These are phyloP conservation scores for Colletotrichum neosansevieriae DNA, from an alignment of 2,329 filamentous ascomycete genomes.

Conservation along the genomic window DNA sequence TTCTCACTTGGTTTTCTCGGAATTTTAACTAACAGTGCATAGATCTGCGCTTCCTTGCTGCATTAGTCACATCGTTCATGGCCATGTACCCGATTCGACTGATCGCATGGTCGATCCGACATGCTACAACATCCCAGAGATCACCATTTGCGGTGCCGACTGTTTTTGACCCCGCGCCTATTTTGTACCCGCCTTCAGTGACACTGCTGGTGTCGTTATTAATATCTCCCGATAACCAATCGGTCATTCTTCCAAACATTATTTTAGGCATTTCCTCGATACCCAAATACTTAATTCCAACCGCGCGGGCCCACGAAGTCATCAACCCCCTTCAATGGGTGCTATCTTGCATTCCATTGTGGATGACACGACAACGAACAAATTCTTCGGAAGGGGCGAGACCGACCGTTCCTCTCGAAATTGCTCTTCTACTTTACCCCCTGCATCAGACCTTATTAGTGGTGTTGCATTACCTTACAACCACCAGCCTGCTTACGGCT, in stretches of 20 bases:
- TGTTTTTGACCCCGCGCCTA: conserved; percentile 89
- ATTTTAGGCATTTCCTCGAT: conserved; percentile 84
- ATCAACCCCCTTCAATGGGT: conserved; percentile 83
- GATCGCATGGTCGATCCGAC: conserved; percentile 60
- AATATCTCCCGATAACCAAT: conserved; percentile 71
- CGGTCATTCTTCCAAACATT: conserved; percentile 80
- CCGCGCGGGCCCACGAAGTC: conserved; percentile 65
- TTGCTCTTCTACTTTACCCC: conserved; percentile 78
- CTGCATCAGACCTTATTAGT: conserved; percentile 83
- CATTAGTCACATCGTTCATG: conserved; percentile 56
- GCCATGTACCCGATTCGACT: conserved; percentile 71
- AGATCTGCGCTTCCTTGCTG: conserved; percentile 59
- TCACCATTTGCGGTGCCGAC: conserved; percentile 70
- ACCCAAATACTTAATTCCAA: conserved; percentile 79
- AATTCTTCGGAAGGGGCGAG: conserved; percentile 41
- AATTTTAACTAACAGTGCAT: conserved; percentile 41
- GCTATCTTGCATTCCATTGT: conserved; percentile 77
- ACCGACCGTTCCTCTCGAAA: conserved; percentile 64
- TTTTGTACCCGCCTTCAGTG: conserved; percentile 86
- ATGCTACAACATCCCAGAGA: conserved; percentile 51
- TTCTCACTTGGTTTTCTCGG: not conserved
- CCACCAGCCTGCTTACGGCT: conserved; percentile 86
- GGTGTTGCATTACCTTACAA: conserved; percentile 83
- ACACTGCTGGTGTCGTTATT: conserved; percentile 83
- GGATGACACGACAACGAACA: conserved; percentile 24